Base-by-base conservation (phyloP, 192 early-diverging fungal species). In the Umbelopsis sp. region DNA sequence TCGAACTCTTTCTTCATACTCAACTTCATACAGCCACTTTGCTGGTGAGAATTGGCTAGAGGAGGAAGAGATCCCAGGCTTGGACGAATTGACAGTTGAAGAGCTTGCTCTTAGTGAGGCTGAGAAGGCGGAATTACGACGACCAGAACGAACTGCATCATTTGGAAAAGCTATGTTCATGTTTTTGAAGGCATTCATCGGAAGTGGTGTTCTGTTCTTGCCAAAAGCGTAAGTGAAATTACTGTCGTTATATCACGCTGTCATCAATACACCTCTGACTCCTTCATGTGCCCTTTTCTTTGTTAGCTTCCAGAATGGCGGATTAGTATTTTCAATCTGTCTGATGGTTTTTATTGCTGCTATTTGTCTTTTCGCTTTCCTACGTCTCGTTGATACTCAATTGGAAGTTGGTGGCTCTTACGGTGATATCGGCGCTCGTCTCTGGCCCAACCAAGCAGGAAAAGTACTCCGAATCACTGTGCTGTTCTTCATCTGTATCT, bases 151-250 rank as follows among this genome's bases (percentile, higher is more conserved):
- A 32, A 87, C 83, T 4, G 85, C 82, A 16, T 77, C 83, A 12
- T 78, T 80, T 1, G 45, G 66, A 11, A 88, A 89, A 71, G 82
- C 89, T 3, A 79, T 89, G 47, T 87, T 87, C 73, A 71, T 90
- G 78, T 77, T 90, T 49, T 75, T 90, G 20, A 90, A 90, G 75
- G 74, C 86, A 8, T 90, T 90, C 78, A 81, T 90, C 22, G 89
- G 87, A 73, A 87, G 87, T 3, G 87, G 87, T 20, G 79, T 79
- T 25, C 72, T 90, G 11, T 89, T 90, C 49, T 79, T 90, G 16
- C 89, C 89, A 62, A 81, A 66, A 29, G 47, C 68, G 76, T 73
- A 72, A 54, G 76, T n/a, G n/a, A n/a, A n/a, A n/a, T n/a, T n/a
- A n/a, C n/a, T n/a, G n/a, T n/a, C n/a, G n/a, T n/a, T n/a, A n/a